Evolutionary conservation across 2,329 filamentous ascomycete genomes (phyloP).

Genomic region (Ceratocystis variospora): DNA sequence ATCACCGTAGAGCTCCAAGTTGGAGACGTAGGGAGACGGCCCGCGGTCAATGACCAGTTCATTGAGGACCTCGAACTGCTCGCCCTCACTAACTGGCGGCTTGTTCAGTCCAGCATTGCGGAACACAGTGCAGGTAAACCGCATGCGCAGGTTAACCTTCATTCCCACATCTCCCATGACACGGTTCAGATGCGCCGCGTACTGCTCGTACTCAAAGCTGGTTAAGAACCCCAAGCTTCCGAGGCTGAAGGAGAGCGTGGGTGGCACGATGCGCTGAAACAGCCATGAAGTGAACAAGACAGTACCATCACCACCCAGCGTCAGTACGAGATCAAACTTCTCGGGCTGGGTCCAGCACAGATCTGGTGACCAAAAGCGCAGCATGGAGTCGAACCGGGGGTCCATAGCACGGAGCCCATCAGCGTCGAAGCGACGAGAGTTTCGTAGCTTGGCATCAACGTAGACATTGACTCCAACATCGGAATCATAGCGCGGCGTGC

Average conservation of each 20-base stretch:
- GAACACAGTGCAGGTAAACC: constrained; percentile 96
- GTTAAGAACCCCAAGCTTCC: constrained; percentile 81
- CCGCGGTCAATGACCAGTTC: constrained; percentile 97
- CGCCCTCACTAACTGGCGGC: constrained; percentile 57
- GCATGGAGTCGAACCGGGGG: constrained; percentile 63
- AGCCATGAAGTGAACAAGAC: constrained; percentile 82
- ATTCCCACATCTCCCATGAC: constrained; percentile 92
- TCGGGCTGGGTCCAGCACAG: constrained; percentile 89
- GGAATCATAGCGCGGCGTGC: constrained; percentile 76
- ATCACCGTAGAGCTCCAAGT: constrained; percentile 90
- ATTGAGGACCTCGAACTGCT: constrained; percentile 96
- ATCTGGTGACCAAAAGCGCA: constrained; percentile 92
- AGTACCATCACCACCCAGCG: constrained; percentile 73
- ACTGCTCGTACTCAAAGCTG: constrained; percentile 74
- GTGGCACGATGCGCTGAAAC: constrained; percentile 80
- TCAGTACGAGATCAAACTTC: constrained; percentile 87
- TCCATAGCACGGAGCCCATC: constrained; percentile 59
- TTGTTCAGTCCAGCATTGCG: constrained; percentile 48
- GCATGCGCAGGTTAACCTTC: constrained; percentile 95
- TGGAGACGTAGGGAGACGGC: constrained; percentile 91
- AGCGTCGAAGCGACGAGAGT: constrained; percentile 77
- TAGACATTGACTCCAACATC: constrained; percentile 92
- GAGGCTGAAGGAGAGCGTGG: constrained; percentile 70
- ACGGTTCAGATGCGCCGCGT: constrained; percentile 72
- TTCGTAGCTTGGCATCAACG: constrained; percentile 87